Percentiles rank a stretch among this genome's conserved stretches.
Conservation (phyloP, 208 protist genomes). For the Crithidia fasciculata region DNA sequence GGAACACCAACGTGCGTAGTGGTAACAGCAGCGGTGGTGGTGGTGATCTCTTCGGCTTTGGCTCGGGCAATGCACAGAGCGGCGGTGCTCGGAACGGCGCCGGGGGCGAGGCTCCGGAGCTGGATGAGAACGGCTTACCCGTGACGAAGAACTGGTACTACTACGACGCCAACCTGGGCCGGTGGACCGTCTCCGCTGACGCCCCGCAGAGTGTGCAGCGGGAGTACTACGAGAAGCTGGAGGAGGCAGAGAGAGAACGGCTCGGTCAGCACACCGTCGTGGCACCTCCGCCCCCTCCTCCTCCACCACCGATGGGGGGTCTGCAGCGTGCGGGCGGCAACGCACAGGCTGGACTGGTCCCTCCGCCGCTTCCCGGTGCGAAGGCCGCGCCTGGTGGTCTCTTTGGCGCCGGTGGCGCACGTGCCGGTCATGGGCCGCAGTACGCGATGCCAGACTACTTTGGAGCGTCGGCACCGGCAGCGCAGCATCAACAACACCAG, state of each 20-base stretch:
- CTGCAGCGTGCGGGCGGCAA: not conserved
- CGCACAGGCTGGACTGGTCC: not conserved
- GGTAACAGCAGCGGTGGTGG: not conserved
- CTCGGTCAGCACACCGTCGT: conserved; percentile 47
- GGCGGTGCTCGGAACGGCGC: conserved; percentile 6
- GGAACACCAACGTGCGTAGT: conserved; percentile 27
- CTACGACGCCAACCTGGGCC: conserved; percentile 67
- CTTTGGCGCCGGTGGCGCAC: conserved; percentile 14
- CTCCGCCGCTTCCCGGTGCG: conserved; percentile 23
- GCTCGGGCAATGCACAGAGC: conserved; percentile 2
- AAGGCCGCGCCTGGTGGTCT: conserved; percentile 2
- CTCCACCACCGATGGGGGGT: not conserved
- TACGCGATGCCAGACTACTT: conserved; percentile 83
- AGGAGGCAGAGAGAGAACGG: conserved; percentile 64
- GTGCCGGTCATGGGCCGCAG: conserved; percentile 36
- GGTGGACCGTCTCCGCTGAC: conserved; percentile 77
- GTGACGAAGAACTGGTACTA: conserved; percentile 87
- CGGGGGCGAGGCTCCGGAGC: conserved; percentile 45
- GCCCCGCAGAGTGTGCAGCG: conserved; percentile 70
- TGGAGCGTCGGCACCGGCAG: conserved; percentile 8
- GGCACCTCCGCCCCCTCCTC: conserved; percentile 36
- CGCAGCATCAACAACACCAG: not conserved
- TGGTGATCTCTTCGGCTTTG: conserved; percentile 34
- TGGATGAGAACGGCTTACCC: conserved; percentile 86
- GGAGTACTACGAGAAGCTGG: conserved; percentile 66